Evolutionary conservation across 2,329 filamentous ascomycete species (phyloP).

Genomic region (Neospermospora avenae): DNA sequence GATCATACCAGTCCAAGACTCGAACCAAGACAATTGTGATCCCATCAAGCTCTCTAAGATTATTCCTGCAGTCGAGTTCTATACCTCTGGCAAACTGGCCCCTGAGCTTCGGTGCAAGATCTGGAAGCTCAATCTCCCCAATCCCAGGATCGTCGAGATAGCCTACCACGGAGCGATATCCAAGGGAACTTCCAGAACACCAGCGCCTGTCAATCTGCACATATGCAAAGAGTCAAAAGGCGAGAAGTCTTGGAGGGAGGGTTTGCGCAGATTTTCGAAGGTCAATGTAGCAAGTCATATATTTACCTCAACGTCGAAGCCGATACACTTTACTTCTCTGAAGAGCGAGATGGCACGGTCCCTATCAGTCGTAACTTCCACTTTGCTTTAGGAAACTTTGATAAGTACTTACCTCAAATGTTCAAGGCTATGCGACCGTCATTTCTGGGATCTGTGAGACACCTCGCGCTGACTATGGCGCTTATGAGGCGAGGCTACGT

Average conservation of each 20-base stretch:
- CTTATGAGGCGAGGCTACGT: too few species aligned
- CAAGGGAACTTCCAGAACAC: neutral
- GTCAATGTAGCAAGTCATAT: neutral
- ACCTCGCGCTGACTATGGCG: too few species aligned
- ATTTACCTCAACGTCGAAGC: neutral
- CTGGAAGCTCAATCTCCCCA: neutral
- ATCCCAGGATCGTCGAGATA: neutral
- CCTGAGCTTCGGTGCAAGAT: conserved; percentile 3
- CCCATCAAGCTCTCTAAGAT: neutral
- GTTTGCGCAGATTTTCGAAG: neutral
- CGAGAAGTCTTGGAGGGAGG: neutral
- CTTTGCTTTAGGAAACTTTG: too few species aligned
- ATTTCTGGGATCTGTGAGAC: neutral
- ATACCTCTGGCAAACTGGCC: conserved; percentile 1
- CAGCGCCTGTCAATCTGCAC: neutral
- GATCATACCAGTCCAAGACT: neutral
- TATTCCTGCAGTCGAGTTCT: neutral
- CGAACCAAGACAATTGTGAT: neutral
- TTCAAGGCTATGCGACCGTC: neutral
- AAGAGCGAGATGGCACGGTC: neutral
- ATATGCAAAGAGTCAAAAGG: neutral
- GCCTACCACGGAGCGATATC: neutral
- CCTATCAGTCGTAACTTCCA: neutral
- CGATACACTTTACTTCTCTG: neutral
- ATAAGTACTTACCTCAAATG: neutral